Evolutionary conservation across 306 rosid genomes (phyloP).

Genomic region (Malus asiatica): DNA sequence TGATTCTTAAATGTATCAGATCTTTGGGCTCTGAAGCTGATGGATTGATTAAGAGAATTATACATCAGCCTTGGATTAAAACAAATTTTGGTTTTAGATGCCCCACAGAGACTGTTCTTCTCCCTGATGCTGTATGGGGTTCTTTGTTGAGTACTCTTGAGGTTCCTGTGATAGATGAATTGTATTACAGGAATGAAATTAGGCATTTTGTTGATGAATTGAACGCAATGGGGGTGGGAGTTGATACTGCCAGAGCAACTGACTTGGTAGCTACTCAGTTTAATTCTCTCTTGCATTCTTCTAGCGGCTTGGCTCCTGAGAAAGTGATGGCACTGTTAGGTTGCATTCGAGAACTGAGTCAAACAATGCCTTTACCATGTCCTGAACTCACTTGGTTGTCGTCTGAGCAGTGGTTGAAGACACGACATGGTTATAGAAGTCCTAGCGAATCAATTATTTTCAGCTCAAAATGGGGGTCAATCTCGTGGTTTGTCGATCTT

Average conservation of each 20-base stretch:
- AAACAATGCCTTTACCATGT: not conserved
- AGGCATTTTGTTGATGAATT: not conserved
- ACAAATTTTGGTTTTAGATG: conserved; percentile 9
- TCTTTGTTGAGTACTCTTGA: conserved; percentile 1
- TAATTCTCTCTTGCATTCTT: not conserved
- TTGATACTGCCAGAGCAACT: not conserved
- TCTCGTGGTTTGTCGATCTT: conserved; percentile 10
- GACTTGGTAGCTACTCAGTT: not conserved
- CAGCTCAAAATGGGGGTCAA: conserved; percentile 9
- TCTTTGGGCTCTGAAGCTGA: not conserved
- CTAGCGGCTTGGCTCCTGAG: not conserved
- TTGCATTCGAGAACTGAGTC: not conserved
- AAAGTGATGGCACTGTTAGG: conserved; percentile 4
- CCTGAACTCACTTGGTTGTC: conserved; percentile 9
- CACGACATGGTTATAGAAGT: conserved; percentile 17
- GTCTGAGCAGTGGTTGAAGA: conserved; percentile 18
- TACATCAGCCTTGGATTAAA: not conserved
- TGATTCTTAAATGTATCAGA: conserved; percentile 12
- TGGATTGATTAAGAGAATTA: not conserved
- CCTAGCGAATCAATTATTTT: conserved; percentile 18
- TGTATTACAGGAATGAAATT: not conserved
- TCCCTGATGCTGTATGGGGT: conserved; percentile 1
- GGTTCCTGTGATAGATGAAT: conserved; percentile 15
- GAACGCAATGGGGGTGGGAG: conserved; percentile 12
- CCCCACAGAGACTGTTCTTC: conserved; percentile 9